Percentiles rank a stretch among this genome's conserved stretches.
Conservation (phyloP, 495 filamentous ascomycete species). For the Melanomma pulvis-pyrius region DNA sequence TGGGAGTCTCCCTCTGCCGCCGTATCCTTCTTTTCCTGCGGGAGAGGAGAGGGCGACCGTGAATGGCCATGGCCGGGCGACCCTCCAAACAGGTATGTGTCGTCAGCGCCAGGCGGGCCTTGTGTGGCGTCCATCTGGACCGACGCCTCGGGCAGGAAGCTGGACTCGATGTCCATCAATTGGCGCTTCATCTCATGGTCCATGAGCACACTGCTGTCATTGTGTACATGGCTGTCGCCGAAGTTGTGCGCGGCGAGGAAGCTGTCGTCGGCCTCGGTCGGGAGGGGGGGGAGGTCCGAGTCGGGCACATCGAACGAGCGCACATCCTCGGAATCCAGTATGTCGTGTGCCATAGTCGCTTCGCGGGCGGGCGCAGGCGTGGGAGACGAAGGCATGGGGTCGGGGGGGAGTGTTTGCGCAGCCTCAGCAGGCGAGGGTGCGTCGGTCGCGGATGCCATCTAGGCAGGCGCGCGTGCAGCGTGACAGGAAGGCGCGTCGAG, state of each 20-base stretch:
- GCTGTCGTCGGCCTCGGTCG: constrained; percentile 35
- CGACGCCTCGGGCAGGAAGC: constrained; percentile 66
- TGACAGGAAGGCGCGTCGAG: neutral
- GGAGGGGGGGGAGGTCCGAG: constrained; percentile 37
- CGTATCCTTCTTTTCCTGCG: neutral
- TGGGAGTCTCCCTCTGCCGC: neutral
- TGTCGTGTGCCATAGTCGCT: constrained; percentile 19
- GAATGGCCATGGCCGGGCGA: constrained; percentile 37
- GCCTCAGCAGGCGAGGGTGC: constrained; percentile 8
- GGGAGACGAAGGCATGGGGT: constrained; percentile 3
- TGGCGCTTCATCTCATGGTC: constrained; percentile 67
- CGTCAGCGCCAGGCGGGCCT: constrained; percentile 52
- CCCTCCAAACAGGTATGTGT: constrained; percentile 66
- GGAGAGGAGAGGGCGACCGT: neutral
- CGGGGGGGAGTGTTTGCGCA: constrained; percentile 12
- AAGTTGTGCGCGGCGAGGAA: constrained; percentile 31
- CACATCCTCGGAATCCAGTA: constrained; percentile 27
- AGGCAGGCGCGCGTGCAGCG: neutral
- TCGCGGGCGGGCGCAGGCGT: constrained; percentile 19
- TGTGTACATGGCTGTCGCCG: constrained; percentile 26
- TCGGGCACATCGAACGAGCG: constrained; percentile 33
- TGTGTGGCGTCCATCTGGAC: constrained; percentile 47
- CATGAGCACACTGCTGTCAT: constrained; percentile 58
- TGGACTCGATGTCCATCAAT: constrained; percentile 86
- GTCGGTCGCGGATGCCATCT: constrained; percentile 13